Evolutionary conservation across 1,284 basidiomycete genomes (phyloP), one percentile per base, ranked within the genome.

Genomic region (Papiliotrema nemorosa): DNA sequence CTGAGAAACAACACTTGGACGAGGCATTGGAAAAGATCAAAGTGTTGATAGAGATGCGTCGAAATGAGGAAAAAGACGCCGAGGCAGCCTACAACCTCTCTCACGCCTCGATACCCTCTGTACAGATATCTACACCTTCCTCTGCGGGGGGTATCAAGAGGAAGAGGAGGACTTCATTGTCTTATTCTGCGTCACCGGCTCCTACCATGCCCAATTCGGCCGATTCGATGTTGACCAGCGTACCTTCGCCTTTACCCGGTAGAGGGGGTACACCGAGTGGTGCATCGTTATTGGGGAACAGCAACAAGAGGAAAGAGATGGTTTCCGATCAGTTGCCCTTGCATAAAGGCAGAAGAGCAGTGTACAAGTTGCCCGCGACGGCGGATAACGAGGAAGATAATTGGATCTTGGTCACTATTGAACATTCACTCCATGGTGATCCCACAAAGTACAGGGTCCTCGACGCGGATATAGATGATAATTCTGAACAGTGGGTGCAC

Each of bases 401-500:
- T 22, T 78, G 75, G 74, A 78, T 78, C 43, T 59, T 78, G 44
- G 77, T 74, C 5, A 66, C 62, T n/a, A 64, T 79, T 24, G 63
- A 71, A 41, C 57, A 59, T 39, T 72, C 64, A 52, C 59, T 76
- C 22, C 52, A 55, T 1, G 63, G 64, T 13, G 76, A 78, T 55
- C 74, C 72, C 64, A 73, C 53, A 43, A 59, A 66, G 44, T 73
- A 75, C 51, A 62, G 64, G 7, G 71, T 74, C 14, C 59, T 68
- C 34, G 72, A 75, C 20, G 42, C 42, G 20, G 39, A 41, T 40
- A 31, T 35, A 31, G 44, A 13, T n/a, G 25, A 26, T 37, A 21
- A 40, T n/a, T 40, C 24, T 26, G 20, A 20, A 16, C 18, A 33
- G n/a, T 20, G 2, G 5, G 18, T 37, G 16, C 20, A 24, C 20